Conservation (phyloP, 345 rosid species). For the Lumnitzera racemosa region DNA sequence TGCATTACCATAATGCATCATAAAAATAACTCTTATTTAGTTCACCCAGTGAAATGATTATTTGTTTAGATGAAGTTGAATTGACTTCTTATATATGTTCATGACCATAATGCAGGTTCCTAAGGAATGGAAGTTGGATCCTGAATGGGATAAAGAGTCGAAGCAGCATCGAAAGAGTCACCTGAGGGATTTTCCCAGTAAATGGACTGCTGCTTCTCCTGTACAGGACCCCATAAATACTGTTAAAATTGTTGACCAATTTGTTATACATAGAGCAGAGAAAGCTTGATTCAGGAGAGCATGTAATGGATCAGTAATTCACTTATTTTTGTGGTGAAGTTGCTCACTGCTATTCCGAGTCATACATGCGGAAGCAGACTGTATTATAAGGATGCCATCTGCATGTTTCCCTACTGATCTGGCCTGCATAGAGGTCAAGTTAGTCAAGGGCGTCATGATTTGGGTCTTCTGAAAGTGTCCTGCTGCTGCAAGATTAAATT, state of each 20-base stretch:
- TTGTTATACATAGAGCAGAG: conserved; percentile 39
- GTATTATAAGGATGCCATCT: too few relatives aligned
- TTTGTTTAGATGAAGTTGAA: neutral
- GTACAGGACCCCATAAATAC: conserved; percentile 66
- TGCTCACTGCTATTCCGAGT: too few relatives aligned
- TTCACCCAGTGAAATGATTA: neutral
- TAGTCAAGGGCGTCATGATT: too few relatives aligned
- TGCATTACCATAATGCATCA: too few relatives aligned
- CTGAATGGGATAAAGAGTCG: conserved; percentile 63
- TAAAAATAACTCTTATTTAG: too few relatives aligned
- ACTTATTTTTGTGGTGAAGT: conserved; percentile 17
- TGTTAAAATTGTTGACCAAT: conserved; percentile 68
- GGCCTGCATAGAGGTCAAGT: too few relatives aligned
- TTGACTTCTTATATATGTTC: too few relatives aligned
- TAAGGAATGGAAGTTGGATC: conserved; percentile 84
- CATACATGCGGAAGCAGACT: too few relatives aligned
- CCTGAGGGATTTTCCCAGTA: conserved; percentile 56
- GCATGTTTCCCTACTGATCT: too few relatives aligned
- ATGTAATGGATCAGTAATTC: conserved; percentile 24
- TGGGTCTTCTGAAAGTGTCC: too few relatives aligned
- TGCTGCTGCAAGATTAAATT: too few relatives aligned
- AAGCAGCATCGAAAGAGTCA: conserved; percentile 57
- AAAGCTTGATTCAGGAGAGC: conserved; percentile 20
- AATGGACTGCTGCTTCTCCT: conserved; percentile 61
- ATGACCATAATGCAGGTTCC: conserved; percentile 49